Evolutionary conservation across 176 grass and related monocot species (phyloP), one percentile per base, ranked within the genome.

Genomic region (Aegilops bicornis): DNA sequence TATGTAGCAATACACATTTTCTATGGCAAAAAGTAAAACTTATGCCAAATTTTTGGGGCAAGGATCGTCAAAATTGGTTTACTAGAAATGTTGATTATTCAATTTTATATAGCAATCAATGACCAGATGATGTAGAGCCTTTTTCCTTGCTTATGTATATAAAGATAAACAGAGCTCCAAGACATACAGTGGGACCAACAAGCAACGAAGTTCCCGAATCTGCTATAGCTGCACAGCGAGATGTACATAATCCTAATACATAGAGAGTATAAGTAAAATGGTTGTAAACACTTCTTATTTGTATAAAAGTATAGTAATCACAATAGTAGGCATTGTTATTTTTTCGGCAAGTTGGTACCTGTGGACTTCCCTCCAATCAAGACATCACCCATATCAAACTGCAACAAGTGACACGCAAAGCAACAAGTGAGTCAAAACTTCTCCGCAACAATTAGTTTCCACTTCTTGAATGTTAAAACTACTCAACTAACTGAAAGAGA

Each of bases 141-240:
- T 33, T 75, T 84, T 29, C 8, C 20, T 32, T 82, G 13, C 23
- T 63, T 31, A 47, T 73, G 58, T 31, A 23, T 1, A 6, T 20
- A 63, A 47, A 71, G 29, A 82, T 72, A 88, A 76, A 74, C 7
- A 80, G 48, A 74, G 64, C 16, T 66, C 69, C 69, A 13, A 93
- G 88, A 39, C 77, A 82, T 89, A 97, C 95, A 17, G 88, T 97
- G 50, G 95, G 95, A 72, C 92, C 95, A 66, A 84, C 63, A 83
- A 97, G 86, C 92, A 97, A 84, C 50, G 95, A 94, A 89, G 90
- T 97, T 87, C 95, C 95, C 62, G 95, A 97, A 88, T 97, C 95
- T 85, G 92, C 95, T 71, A 94, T 94, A 84, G 95, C 95, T 33
- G 87, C 56, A 63, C 95, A 97, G 36, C 88, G 90, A 50, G 87